Percentiles rank a stretch among this genome's conserved stretches.
phyloP scores from a whole-genome alignment of 2,329 filamentous ascomycete genomes.

The Lasiodiplodia hormozganensis region DNA sequence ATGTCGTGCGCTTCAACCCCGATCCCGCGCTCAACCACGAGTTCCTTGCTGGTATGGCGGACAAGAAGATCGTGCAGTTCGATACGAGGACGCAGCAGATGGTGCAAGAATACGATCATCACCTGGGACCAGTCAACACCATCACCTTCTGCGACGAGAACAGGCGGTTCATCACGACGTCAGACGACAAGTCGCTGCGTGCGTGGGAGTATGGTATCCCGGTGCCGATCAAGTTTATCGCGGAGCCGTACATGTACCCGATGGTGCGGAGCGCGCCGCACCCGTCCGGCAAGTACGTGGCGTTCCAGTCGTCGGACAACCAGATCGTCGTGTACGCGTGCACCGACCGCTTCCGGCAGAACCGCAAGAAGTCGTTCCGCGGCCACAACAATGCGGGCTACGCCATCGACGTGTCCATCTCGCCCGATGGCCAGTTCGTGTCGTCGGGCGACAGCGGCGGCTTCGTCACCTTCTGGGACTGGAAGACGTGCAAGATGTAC shows the following conservation, averaged over 20 bases:
- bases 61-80: conserved; percentile 99
- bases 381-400: conserved; percentile 97
- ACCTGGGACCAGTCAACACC: conserved; percentile 96
- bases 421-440: conserved; percentile 90
- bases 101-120: conserved; percentile 98
- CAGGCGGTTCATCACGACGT: conserved; percentile 95
- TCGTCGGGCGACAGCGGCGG: conserved; percentile 86
- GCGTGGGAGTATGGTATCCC: conserved; percentile 98
- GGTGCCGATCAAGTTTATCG: conserved; percentile 97
- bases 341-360: conserved; percentile 95
- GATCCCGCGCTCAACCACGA: conserved; percentile 78
- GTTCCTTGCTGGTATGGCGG: conserved; percentile 95
- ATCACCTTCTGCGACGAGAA: conserved; percentile 95
- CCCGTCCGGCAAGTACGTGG: conserved; percentile 90
- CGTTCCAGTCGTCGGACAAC: conserved; percentile 93
- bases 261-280: conserved; percentile 87
- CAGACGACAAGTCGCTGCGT: conserved; percentile 92
- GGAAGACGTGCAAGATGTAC: conserved; percentile 99
- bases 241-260: conserved; percentile 96
- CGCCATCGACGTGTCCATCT: conserved; percentile 86
- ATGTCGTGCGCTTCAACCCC: conserved; percentile 94
- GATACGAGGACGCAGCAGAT: conserved; percentile 83
- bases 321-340: conserved; percentile 95
- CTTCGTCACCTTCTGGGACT: conserved; percentile 97
- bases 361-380: conserved; percentile 94